These are phyloP conservation scores for Yamadazyma epiphylla DNA, from an alignment of 1,139 yeast genomes.

Conservation along the genomic window DNA sequence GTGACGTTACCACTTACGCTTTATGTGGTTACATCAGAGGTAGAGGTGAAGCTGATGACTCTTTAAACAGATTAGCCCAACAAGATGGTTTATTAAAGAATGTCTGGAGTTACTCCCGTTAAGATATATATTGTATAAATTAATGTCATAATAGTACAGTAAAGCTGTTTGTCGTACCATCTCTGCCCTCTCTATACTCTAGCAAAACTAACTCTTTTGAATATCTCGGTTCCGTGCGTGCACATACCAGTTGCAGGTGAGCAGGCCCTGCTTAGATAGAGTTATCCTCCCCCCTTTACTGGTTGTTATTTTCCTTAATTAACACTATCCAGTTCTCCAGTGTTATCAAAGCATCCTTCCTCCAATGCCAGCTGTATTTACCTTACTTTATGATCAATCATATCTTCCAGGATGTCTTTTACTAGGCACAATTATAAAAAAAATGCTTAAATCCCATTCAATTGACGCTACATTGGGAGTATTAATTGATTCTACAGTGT, in stretches of 20 bases:
- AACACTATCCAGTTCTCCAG: no score
- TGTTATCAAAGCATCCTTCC: no score
- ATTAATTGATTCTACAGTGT: conserved; percentile 29
- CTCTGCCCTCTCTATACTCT: no score
- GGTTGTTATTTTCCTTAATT: no score
- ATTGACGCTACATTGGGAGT: conserved; percentile 24
- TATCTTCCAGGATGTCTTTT: conserved; percentile 79
- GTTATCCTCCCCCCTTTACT: no score
- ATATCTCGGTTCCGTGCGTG: no score
- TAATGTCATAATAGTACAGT: conserved; percentile 14
- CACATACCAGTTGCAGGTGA: no score
- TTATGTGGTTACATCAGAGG: conserved; percentile 88
- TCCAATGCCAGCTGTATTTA: conserved; percentile 67
- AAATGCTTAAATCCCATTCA: conserved; percentile 6
- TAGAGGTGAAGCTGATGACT: conserved; percentile 93
- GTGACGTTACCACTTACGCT: conserved; percentile 92
- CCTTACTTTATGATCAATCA: conserved; percentile 59
- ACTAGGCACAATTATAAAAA: conserved; percentile 41
- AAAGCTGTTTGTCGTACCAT: no score
- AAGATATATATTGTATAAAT: conserved; percentile 30
- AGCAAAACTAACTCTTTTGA: no score
- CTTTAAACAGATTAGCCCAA: conserved; percentile 99
- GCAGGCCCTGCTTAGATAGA: no score
- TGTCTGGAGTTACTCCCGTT: conserved; percentile 99
- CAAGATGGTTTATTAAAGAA: conserved; percentile 97